Base-by-base conservation (phyloP, 257 asterid species). In the Pogostemon cablin region DNA sequence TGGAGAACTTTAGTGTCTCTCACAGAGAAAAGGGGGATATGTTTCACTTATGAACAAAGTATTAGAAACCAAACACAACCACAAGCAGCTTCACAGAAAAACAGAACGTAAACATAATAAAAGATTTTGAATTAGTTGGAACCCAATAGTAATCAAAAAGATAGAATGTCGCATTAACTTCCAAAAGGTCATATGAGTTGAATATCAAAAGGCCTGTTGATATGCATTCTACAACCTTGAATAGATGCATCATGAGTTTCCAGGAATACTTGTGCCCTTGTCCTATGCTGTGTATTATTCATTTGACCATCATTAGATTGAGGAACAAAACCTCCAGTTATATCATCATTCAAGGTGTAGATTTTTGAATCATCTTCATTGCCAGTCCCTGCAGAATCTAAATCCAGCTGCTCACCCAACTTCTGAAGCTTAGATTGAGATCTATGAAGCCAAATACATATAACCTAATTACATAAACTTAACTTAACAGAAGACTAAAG, bases 391-490 rank as follows among this genome's bases (percentile, higher is more conserved):
- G 59, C 72, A 46, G 73, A 78, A 73, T 86, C 90, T 68, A 81
- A 77, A 65, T 71, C 79, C 72, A 91, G 89, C 81, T 82, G 92
- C 63, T 86, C 91, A 49, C 88, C 85, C 78, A 91, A 80, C 84
- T 91, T 89, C 77, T 78, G 90, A 68, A 93, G 84, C 82, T 85
- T 90, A 82, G 87, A 81, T 32, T 81, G 87, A 71, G 96, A 89
- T 86, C 99, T 93, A 72, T 41, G 81, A 62, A 73, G 70, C 71
- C 75, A 79, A 62, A 74, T 60, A 63, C 12, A 53, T 35, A 48
- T 41, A 17, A 67, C 71, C 25, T 75, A 47, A 54, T 44, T 15
- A 66, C 40, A 35, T 71, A 62, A 60, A 54, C 68, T 38, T 40
- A 65, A 65, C 41, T 32, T 2, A 58, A 49, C 9, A 66, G 64